These are phyloP conservation scores for Colletotrichum kahawae DNA, from an alignment of 2,329 filamentous ascomycete genomes.

Conservation along the genomic window DNA sequence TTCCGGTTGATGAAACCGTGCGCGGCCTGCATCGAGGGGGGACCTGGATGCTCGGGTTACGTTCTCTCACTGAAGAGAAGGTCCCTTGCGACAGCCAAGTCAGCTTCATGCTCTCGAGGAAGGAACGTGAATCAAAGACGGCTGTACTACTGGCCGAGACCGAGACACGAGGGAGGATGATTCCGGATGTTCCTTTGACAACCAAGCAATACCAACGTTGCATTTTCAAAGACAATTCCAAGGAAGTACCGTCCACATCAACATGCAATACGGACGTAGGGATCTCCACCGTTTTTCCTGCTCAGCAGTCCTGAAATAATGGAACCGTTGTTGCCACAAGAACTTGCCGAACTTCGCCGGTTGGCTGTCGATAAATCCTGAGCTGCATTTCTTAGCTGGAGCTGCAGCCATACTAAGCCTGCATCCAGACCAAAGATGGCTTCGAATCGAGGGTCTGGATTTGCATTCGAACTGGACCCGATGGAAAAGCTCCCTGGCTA, in stretches of 20 bases:
- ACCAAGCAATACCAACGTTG: not conserved
- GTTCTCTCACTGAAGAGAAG: not conserved
- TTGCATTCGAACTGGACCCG: not conserved
- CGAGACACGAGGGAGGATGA: not conserved
- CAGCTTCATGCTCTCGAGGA: not conserved
- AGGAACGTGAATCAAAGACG: not conserved
- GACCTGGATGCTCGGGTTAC: not conserved
- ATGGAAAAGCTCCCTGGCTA: not conserved
- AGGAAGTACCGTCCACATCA: not conserved
- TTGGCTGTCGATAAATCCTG: not conserved
- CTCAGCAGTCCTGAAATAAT: not conserved
- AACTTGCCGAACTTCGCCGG: not conserved
- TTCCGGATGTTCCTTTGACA: not conserved
- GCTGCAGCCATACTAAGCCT: not conserved
- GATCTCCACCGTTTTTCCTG: not conserved
- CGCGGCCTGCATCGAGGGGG: not conserved
- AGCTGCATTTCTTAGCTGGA: not conserved
- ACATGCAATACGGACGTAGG: not conserved
- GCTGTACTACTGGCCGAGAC: not conserved
- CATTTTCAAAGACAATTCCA: not conserved
- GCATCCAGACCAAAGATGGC: not conserved
- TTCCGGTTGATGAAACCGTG: conserved; percentile 15
- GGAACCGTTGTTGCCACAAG: not conserved
- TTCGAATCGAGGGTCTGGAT: not conserved
- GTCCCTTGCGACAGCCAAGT: not conserved